phyloP scores from a whole-genome alignment of 2,329 filamentous ascomycete genomes.

The Penicillium sp. region DNA sequence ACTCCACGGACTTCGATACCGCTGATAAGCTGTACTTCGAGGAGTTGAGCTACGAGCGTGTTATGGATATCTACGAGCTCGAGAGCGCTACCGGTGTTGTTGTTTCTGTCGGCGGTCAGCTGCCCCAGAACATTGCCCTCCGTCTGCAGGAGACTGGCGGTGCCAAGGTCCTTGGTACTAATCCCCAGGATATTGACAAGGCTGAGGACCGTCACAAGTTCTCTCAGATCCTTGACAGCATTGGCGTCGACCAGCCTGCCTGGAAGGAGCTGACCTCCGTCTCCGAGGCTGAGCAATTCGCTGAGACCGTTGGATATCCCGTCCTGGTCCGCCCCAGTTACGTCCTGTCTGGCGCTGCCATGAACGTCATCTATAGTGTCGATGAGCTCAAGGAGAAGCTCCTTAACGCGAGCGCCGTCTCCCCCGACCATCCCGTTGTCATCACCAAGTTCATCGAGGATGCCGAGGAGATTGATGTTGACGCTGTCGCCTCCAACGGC shows the following conservation, averaged over 20 bases:
- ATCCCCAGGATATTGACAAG: slow-evolving; percentile 93
- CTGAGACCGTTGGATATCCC: slow-evolving; percentile 81
- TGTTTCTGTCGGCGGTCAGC: slow-evolving; percentile 91
- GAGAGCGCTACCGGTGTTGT: slow-evolving; percentile 83
- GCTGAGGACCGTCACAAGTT: slow-evolving; percentile 98
- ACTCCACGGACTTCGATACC: slow-evolving; percentile 78
- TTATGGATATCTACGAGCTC: slow-evolving; percentile 98
- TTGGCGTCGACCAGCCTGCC: slow-evolving; percentile 92
- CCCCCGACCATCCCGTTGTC: slow-evolving; percentile 94
- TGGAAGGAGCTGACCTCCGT: slow-evolving; percentile 97
- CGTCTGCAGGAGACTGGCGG: slow-evolving; percentile 87
- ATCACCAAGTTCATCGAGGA: slow-evolving; percentile 99
- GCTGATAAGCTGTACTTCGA: slow-evolving; percentile 96
- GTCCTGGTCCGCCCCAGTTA: slow-evolving; percentile 94
- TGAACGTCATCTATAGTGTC: slow-evolving; percentile 91
- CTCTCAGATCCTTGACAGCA: slow-evolving; percentile 93
- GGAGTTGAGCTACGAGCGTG: slow-evolving; percentile 92
- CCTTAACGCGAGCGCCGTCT: slow-evolving; percentile 82
- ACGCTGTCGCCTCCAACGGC: slow-evolving; percentile 83
- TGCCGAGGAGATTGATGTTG: slow-evolving; percentile 93
- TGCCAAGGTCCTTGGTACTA: slow-evolving; percentile 86
- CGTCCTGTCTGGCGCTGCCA: slow-evolving; percentile 94
- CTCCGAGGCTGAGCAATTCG: slow-evolving; percentile 81
- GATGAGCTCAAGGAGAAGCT: slow-evolving; percentile 94
- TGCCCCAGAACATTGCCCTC: slow-evolving; percentile 96